Evolutionary conservation across 352 stramenopile species (phyloP).

Genomic region (Hyaloperonospora arabidopsidis): DNA sequence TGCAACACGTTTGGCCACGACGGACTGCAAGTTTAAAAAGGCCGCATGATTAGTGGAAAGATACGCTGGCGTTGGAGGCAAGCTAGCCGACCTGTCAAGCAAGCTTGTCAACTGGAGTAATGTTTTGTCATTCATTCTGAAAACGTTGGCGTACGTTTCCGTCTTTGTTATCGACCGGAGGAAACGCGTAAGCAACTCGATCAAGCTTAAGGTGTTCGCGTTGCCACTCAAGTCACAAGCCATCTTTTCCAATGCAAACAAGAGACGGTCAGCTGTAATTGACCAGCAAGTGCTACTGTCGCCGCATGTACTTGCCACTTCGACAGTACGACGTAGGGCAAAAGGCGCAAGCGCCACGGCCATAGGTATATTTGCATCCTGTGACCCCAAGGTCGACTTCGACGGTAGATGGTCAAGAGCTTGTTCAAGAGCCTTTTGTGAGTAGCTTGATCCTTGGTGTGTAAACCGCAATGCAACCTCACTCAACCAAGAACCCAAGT

Average conservation of each 20-base stretch:
- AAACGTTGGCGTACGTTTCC: slow-evolving; percentile 33
- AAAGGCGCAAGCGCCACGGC: slow-evolving; percentile 45
- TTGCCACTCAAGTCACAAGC: slow-evolving; percentile 15
- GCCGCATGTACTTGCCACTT: slow-evolving; percentile 32
- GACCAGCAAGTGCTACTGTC: slow-evolving; percentile 7
- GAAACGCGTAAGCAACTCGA: slow-evolving; percentile 43
- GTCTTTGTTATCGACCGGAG: slow-evolving; percentile 48
- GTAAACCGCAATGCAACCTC: slow-evolving; percentile 26
- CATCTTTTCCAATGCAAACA: slow-evolving; percentile 62
- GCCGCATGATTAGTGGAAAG: slow-evolving; percentile 43
- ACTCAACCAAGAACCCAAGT: slow-evolving; percentile 25
- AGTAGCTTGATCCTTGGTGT: slow-evolving; percentile 15
- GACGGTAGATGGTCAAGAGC: slow-evolving; percentile 43
- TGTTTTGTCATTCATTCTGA: slow-evolving; percentile 18
- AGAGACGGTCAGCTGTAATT: slow-evolving; percentile 41
- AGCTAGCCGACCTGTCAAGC: slow-evolving; percentile 14
- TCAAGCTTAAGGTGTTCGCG: slow-evolving; percentile 5
- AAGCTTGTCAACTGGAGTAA: slow-evolving; percentile 10
- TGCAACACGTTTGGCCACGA: slow-evolving; percentile 13
- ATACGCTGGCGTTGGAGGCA: slow-evolving; percentile 37
- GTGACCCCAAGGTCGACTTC: slow-evolving; percentile 36
- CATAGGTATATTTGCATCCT: slow-evolving; percentile 13
- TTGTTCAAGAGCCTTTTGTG: slow-evolving; percentile 31
- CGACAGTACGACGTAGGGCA: slow-evolving; percentile 43
- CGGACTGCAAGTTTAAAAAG: slow-evolving; percentile 29